Conservation (phyloP, 768 basidiomycete genomes). For the Hypholoma sublateritium region DNA sequence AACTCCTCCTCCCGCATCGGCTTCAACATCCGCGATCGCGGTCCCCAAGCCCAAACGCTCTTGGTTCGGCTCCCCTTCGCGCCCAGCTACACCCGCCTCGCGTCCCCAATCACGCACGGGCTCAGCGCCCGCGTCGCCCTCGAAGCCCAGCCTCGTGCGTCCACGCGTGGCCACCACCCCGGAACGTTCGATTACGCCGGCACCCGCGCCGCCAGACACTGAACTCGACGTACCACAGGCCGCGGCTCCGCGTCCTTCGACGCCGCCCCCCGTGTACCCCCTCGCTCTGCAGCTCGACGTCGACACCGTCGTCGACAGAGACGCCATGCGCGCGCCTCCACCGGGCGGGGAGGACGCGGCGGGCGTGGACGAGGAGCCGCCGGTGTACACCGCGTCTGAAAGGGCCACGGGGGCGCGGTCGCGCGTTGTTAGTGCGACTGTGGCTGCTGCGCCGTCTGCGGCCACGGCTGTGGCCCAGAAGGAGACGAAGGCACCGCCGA, state of each 20-base stretch:
- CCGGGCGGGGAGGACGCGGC: neutral
- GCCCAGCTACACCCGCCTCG: neutral
- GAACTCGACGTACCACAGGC: neutral
- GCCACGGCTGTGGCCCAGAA: neutral
- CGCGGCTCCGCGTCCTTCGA: neutral
- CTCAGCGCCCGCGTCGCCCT: neutral
- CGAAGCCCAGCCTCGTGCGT: neutral
- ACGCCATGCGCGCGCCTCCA: neutral
- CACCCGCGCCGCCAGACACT: neutral
- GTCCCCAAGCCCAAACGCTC: neutral
- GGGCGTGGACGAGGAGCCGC: neutral
- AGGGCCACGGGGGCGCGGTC: neutral
- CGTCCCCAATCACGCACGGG: neutral
- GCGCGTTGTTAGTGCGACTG: neutral
- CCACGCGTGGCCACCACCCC: neutral
- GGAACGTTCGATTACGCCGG: neutral
- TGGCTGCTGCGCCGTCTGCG: neutral
- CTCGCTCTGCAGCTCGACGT: neutral
- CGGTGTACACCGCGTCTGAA: neutral
- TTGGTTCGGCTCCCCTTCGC: neutral
- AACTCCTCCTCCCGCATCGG: neutral
- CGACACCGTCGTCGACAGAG: neutral
- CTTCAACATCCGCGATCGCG: neutral
- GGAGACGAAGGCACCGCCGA: neutral
- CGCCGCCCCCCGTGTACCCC: slow-evolving; percentile 10